Conservation (phyloP, 2,329 filamentous ascomycete species). For the Colletotrichum salicis region DNA sequence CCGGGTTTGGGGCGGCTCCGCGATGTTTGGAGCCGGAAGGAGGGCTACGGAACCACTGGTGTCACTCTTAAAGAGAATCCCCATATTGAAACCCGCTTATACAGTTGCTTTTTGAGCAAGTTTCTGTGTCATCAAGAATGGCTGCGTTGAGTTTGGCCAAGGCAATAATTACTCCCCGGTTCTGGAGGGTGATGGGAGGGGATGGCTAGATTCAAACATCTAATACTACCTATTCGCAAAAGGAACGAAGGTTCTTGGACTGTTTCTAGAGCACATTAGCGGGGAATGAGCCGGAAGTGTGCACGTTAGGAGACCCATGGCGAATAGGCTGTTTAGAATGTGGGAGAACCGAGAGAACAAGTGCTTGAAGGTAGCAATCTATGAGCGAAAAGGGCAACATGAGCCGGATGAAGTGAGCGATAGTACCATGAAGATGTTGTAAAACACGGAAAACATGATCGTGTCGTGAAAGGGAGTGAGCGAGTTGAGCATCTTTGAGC, state of each 20-base stretch:
- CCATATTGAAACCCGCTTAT: constrained; percentile 1
- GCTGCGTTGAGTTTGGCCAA: neutral
- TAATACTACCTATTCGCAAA: neutral
- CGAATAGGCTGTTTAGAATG: neutral
- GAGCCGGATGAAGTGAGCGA: no score
- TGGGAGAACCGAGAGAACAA: neutral
- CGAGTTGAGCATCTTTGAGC: constrained; percentile 50
- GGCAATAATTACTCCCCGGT: neutral
- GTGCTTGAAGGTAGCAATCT: no score
- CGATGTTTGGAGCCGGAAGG: constrained; percentile 11
- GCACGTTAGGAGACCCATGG: neutral
- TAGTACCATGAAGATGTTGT: neutral
- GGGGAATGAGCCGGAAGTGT: neutral
- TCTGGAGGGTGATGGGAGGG: neutral
- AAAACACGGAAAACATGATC: neutral
- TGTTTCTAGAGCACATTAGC: neutral
- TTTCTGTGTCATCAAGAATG: constrained; percentile 15
- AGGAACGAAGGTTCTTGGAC: neutral
- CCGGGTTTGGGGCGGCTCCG: constrained; percentile 15
- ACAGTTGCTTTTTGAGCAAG: constrained; percentile 18
- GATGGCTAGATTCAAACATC: neutral
- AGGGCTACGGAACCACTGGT: neutral
- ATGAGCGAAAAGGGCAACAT: no score
- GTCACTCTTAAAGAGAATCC: neutral
- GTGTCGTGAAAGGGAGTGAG: constrained; percentile 5